These are phyloP conservation scores for Lyophyllum decastes DNA, from an alignment of 768 basidiomycete genomes.

Conservation along the genomic window DNA sequence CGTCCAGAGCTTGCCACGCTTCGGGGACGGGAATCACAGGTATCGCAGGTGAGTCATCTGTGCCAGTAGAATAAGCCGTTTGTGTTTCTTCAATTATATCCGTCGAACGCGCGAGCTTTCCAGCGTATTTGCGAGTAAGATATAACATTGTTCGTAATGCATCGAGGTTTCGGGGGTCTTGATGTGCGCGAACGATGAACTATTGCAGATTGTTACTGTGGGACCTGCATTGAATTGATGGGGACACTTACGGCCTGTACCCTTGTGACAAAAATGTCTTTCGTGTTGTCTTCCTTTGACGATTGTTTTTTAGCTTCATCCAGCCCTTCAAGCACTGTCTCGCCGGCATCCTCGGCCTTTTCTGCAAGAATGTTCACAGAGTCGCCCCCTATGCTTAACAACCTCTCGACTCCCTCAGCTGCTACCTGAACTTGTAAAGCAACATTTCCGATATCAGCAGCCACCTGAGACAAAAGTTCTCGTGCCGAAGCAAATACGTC, in stretches of 20 bases:
- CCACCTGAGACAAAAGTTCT: slow-evolving; percentile 31
- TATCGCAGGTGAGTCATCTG: slow-evolving; percentile 4
- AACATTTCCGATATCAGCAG: slow-evolving; percentile 29
- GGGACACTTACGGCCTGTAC: slow-evolving; percentile 29
- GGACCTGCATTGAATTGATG: not conserved
- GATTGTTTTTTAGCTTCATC: not conserved
- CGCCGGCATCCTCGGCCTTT: not conserved
- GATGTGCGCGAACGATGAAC: slow-evolving; percentile 30
- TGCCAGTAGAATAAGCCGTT: slow-evolving; percentile 8
- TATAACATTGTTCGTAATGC: slow-evolving; percentile 32
- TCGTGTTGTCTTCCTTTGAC: not conserved
- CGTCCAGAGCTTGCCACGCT: slow-evolving; percentile 18
- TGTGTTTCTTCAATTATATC: slow-evolving; percentile 14
- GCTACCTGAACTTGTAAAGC: slow-evolving; percentile 32
- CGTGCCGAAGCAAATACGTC: slow-evolving; percentile 32
- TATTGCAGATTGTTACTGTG: slow-evolving; percentile 6
- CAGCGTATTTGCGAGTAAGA: slow-evolving; percentile 33
- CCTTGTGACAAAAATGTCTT: slow-evolving; percentile 22
- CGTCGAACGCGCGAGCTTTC: slow-evolving; percentile 21
- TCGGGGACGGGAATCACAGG: not conserved
- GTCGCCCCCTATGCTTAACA: not conserved
- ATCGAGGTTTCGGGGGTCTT: slow-evolving; percentile 29
- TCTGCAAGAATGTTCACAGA: not conserved
- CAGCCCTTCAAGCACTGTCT: not conserved
- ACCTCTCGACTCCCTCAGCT: slow-evolving; percentile 31